A percentile compares a stretch with the other conserved stretches of the same genome.
Conservation (phyloP, 83 land plant species). For the Picea abies region DNA sequence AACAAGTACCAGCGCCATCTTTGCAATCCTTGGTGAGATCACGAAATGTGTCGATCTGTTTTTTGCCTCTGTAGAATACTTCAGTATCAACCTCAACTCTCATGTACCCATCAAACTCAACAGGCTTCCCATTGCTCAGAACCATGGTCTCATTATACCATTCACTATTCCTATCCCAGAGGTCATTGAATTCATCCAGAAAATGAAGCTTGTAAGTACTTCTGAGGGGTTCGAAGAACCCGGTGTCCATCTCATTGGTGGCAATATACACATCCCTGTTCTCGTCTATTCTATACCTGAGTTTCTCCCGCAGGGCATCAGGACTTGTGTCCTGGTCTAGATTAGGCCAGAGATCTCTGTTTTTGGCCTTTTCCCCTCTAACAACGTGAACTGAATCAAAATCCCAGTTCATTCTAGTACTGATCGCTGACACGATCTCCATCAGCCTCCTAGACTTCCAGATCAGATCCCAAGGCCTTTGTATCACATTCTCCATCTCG, state of each 20-base stretch:
- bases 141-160: slow-evolving; percentile 76
- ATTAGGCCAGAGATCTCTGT: slow-evolving; percentile 84
- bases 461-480: slow-evolving; percentile 89
- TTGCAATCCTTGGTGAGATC: slow-evolving; percentile 94
- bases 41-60: slow-evolving; percentile 88
- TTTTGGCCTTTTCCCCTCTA: slow-evolving; percentile 81
- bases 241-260: slow-evolving; percentile 67
- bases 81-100: slow-evolving; percentile 85
- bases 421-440: slow-evolving; percentile 82
- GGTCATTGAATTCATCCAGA: slow-evolving; percentile 76
- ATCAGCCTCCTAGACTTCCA: slow-evolving; percentile 20
- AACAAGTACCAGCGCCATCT: slow-evolving; percentile 84
- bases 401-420: slow-evolving; percentile 84
- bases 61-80: slow-evolving; percentile 88
- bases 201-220: slow-evolving; percentile 67
- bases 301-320: slow-evolving; percentile 55
- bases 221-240: slow-evolving; percentile 80
- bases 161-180: slow-evolving; percentile 80
- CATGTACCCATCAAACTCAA: slow-evolving; percentile 96
- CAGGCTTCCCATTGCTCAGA: slow-evolving; percentile 61
- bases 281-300: slow-evolving; percentile 55
- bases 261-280: slow-evolving; percentile 82
- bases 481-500: slow-evolving; percentile 80
- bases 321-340: slow-evolving; percentile 86
- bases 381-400: slow-evolving; percentile 84